Percentiles rank a stretch among this genome's conserved stretches.
Evolutionary conservation across 164 flowering plant genomes (phyloP).

Genomic region (Amborella trichopoda): DNA sequence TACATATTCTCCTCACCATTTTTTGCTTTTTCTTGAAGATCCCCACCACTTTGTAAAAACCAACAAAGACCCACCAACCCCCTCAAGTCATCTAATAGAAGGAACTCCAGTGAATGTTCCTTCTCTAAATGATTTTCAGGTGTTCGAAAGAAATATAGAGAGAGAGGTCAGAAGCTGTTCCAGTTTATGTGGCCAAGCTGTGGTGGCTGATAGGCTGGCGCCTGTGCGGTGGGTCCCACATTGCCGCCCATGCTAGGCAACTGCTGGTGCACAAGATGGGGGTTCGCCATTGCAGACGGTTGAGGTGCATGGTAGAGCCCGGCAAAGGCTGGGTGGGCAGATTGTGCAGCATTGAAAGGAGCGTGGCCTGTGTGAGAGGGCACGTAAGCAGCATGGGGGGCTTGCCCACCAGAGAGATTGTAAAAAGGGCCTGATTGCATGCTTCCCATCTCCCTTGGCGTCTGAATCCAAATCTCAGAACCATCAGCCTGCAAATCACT

Average conservation of each 20-base stretch:
- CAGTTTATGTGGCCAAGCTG: slow-evolving; percentile 75
- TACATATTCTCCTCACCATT: too few relatives aligned
- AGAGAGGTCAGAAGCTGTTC: slow-evolving; percentile 45
- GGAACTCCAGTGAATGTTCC: too few relatives aligned
- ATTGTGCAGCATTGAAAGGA: slow-evolving; percentile 56
- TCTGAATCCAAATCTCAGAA: slow-evolving; percentile 85
- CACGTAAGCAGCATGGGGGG: slow-evolving; percentile 54
- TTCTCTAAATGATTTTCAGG: too few relatives aligned
- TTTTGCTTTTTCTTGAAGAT: too few relatives aligned
- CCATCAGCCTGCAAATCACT: slow-evolving; percentile 66
- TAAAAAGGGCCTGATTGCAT: slow-evolving; percentile 71
- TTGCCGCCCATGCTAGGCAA: slow-evolving; percentile 51
- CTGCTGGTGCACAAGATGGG: slow-evolving; percentile 39
- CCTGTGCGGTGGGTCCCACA: slow-evolving; percentile 56
- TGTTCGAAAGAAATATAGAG: background rate
- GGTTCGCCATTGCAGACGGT: slow-evolving; percentile 45
- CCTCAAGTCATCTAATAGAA: too few relatives aligned
- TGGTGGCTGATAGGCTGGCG: slow-evolving; percentile 79
- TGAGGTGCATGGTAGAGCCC: slow-evolving; percentile 65
- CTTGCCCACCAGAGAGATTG: slow-evolving; percentile 60
- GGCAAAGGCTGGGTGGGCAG: slow-evolving; percentile 75
- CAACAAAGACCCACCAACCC: too few relatives aligned
- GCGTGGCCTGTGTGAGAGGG: slow-evolving; percentile 72
- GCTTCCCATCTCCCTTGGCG: slow-evolving; percentile 57
- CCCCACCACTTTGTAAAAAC: too few relatives aligned